Percentiles rank a stretch among this genome's conserved stretches.
Evolutionary conservation across 257 asterid genomes (phyloP).

Genomic region (Nicotiana tabacum): DNA sequence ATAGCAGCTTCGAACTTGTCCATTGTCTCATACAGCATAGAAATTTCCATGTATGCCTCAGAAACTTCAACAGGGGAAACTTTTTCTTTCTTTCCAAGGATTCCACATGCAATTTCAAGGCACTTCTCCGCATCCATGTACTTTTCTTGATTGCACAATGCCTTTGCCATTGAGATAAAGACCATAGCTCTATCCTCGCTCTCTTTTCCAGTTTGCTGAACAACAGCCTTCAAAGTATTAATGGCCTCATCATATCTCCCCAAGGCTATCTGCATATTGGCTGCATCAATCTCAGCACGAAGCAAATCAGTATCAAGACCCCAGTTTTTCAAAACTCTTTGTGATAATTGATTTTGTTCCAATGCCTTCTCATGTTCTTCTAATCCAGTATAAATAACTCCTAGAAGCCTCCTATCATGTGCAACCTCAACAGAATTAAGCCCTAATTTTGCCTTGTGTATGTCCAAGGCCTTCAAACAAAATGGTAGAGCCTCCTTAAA

Average conservation of each 20-base stretch:
- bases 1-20: slow-evolving; percentile 81
- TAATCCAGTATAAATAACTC: slow-evolving; percentile 79
- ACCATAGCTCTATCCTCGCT: slow-evolving; percentile 79
- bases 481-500: slow-evolving; percentile 69
- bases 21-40: slow-evolving; percentile 77
- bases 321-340: slow-evolving; percentile 79
- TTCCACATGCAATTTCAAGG: slow-evolving; percentile 60
- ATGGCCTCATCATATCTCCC: slow-evolving; percentile 79
- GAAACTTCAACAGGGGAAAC: slow-evolving; percentile 56
- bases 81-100: slow-evolving; percentile 62
- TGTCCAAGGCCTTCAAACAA: slow-evolving; percentile 83
- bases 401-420: slow-evolving; percentile 73
- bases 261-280: slow-evolving; percentile 86
- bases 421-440: slow-evolving; percentile 87
- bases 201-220: slow-evolving; percentile 69
- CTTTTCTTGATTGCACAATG: slow-evolving; percentile 64
- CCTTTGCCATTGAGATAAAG: slow-evolving; percentile 79
- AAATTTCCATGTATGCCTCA: slow-evolving; percentile 74
- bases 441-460: slow-evolving; percentile 60
- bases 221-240: slow-evolving; percentile 61
- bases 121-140: slow-evolving; percentile 69
- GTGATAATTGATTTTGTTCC: slow-evolving; percentile 79
- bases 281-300: slow-evolving; percentile 87
- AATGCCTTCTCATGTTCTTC: slow-evolving; percentile 78
- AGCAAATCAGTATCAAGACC: slow-evolving; percentile 70